Percentiles rank a stretch among this genome's conserved stretches.
Conservation (phyloP, 139 green algal genomes). For the Asterochloris sp. region DNA sequence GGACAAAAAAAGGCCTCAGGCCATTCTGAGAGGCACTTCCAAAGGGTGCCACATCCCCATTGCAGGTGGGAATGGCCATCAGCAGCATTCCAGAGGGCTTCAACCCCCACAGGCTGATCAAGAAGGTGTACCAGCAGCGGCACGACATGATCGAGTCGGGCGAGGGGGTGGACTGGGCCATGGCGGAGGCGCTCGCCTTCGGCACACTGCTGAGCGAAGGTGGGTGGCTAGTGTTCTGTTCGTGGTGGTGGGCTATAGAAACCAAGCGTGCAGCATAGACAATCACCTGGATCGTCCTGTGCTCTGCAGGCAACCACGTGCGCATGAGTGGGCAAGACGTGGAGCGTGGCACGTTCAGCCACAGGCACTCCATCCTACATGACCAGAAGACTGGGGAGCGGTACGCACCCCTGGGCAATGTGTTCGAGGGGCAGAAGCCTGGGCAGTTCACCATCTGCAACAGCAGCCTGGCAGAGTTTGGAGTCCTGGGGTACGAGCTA, state of each 20-base stretch:
- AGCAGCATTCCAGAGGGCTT: conserved; percentile 85
- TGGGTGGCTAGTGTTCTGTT: not conserved
- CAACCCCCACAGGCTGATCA: conserved; percentile 80
- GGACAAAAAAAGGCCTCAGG: not conserved
- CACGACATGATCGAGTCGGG: conserved; percentile 72
- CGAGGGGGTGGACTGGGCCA: conserved; percentile 88
- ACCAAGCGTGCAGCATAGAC: not conserved
- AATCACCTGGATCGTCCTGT: not conserved
- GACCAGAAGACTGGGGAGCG: conserved; percentile 61
- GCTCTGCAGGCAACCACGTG: conserved; percentile 86
- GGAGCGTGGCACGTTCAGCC: conserved; percentile 95
- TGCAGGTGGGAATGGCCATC: conserved; percentile 74
- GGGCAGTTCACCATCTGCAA: conserved; percentile 69
- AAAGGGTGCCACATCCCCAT: no score
- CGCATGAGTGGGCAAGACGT: conserved; percentile 95
- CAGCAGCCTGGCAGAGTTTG: conserved; percentile 88
- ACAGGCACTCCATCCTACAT: conserved; percentile 90
- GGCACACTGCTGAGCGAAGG: conserved; percentile 89
- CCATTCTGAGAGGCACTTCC: not conserved
- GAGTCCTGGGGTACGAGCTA: conserved; percentile 97
- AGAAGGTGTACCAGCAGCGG: conserved; percentile 86
- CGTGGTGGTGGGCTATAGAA: not conserved
- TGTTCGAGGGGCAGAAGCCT: conserved; percentile 72
- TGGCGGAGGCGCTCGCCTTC: conserved; percentile 94
- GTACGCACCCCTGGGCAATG: conserved; percentile 79